phyloP scores from a whole-genome alignment of 2,329 filamentous ascomycete species.

The Ascochyta lentis region DNA sequence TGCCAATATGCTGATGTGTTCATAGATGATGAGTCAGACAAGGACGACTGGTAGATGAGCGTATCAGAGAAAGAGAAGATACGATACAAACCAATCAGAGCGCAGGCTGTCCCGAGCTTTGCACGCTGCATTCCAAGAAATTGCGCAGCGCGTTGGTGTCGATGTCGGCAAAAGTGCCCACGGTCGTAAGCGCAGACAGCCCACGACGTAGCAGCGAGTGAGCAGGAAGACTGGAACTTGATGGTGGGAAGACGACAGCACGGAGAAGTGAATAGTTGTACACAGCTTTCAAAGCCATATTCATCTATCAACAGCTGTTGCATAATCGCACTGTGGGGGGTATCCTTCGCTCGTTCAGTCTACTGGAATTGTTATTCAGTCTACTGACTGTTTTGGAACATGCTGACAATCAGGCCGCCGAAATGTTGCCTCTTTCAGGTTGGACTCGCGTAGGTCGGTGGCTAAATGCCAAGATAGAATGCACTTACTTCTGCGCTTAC shows the following conservation, averaged over 20 bases:
- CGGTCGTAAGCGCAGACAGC: background rate
- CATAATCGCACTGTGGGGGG: no score
- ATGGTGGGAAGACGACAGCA: background rate
- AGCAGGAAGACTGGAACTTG: background rate
- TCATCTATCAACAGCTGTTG: background rate
- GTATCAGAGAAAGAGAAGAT: background rate
- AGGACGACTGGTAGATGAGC: conserved; percentile 71
- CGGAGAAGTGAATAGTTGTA: background rate
- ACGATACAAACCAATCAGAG: background rate
- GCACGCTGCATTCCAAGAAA: background rate
- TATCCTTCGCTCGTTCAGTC: background rate
- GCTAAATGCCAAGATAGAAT: background rate
- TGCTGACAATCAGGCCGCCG: background rate
- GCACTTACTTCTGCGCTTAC: background rate
- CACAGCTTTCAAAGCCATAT: conserved; percentile 5
- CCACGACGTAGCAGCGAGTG: background rate
- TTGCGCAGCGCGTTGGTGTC: background rate
- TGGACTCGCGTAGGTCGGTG: background rate
- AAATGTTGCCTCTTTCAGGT: background rate
- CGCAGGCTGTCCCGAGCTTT: background rate
- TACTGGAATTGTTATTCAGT: background rate
- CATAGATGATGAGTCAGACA: conserved; percentile 76
- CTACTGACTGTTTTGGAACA: background rate
- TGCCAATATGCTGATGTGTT: conserved; percentile 33
- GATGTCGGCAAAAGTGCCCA: background rate